These are phyloP conservation scores for Phaseolus lunatus DNA, from an alignment of 306 rosid species.

Conservation along the genomic window DNA sequence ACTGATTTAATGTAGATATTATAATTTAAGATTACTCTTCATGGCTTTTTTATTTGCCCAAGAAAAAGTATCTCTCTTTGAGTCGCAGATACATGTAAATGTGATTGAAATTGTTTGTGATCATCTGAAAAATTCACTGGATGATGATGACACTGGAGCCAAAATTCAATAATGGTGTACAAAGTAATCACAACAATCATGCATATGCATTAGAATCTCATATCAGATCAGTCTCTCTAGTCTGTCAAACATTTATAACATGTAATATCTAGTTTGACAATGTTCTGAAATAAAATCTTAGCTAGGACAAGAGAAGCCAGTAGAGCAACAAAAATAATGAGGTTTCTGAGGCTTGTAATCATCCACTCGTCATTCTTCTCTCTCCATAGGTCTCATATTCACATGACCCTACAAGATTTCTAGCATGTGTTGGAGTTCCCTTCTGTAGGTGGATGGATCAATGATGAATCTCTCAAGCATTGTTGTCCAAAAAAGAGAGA, in stretches of 20 bases:
- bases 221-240: neutral
- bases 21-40: neutral
- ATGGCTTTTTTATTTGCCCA: neutral
- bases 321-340: conserved; percentile 32
- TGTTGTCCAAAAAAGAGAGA: conserved; percentile 23
- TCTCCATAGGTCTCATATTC: conserved; percentile 23
- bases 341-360: conserved; percentile 8
- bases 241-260: neutral
- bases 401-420: conserved; percentile 39
- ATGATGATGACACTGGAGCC: conserved; percentile 11
- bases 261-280: too few relatives aligned
- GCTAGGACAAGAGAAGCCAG: conserved; percentile 45
- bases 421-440: conserved; percentile 43
- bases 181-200: neutral
- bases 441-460: neutral
- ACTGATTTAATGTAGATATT: neutral
- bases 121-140: neutral
- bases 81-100: neutral
- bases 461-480: conserved; percentile 9
- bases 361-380: neutral
- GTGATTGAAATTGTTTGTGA: conserved; percentile 17
- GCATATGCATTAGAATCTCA: neutral
- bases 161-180: neutral
- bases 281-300: conserved; percentile 34
- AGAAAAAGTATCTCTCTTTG: neutral